A percentile compares a stretch with the other conserved stretches of the same genome.
phyloP scores from a whole-genome alignment of 192 early-diverging fungal genomes.

The Coemansia interrupta region DNA sequence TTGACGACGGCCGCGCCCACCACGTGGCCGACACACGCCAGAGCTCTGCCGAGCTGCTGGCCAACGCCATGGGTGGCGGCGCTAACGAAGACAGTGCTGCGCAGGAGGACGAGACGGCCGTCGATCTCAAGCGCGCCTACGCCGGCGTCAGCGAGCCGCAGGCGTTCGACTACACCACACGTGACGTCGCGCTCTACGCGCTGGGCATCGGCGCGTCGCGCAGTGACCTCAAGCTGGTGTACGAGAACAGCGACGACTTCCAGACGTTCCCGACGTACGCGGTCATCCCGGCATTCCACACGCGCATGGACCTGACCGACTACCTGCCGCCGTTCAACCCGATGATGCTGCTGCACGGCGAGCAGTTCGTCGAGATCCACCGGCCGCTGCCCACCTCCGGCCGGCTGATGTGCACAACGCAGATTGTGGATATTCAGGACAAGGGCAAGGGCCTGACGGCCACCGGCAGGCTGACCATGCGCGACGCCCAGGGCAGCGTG shows the following conservation, averaged over 20 bases:
- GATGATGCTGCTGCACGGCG: conserved; percentile 98
- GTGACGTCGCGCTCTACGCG: conserved; percentile 91
- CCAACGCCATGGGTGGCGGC: conserved; percentile 52
- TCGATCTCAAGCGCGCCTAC: conserved; percentile 68
- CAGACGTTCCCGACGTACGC: conserved; percentile 87
- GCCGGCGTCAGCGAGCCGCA: conserved; percentile 54
- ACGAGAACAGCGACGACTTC: conserved; percentile 87
- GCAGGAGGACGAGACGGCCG: conserved; percentile 46
- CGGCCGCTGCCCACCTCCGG: conserved; percentile 83
- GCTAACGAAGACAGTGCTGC: conserved; percentile 28
- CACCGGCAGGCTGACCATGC: conserved; percentile 76
- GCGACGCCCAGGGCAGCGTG: conserved; percentile 69
- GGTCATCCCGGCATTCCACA: conserved; percentile 78
- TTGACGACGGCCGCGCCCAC: conserved; percentile 93
- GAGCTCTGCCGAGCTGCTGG: conserved; percentile 49
- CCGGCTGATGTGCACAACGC: conserved; percentile 68
- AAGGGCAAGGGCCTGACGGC: conserved; percentile 92
- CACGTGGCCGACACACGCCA: conserved; percentile 56
- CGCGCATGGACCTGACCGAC: conserved; percentile 58
- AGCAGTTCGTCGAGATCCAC: conserved; percentile 90
- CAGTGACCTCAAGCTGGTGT: conserved; percentile 82
- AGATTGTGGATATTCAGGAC: conserved; percentile 90
- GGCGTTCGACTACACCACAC: conserved; percentile 73
- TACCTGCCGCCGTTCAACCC: conserved; percentile 71
- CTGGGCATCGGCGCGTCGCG: conserved; percentile 90